Conservation (phyloP, 1,284 basidiomycete genomes). For the Coniferiporia sulphurascens region DNA sequence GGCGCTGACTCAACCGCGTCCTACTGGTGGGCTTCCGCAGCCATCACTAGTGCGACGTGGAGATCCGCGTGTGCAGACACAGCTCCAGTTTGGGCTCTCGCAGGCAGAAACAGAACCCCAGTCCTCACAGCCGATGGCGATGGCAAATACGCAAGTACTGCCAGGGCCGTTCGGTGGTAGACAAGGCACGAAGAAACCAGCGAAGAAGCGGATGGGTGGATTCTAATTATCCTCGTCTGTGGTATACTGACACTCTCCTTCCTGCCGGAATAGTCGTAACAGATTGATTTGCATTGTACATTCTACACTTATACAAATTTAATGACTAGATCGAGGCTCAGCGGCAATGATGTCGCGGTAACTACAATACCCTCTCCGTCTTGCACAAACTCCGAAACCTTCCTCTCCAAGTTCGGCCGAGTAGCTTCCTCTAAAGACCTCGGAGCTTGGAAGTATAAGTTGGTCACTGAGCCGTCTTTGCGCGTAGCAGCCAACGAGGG, state of each 20-base stretch:
- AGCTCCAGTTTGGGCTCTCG: constrained; percentile 1
- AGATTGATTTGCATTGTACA: not conserved
- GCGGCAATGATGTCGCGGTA: constrained; percentile 85
- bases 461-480: constrained; percentile 37
- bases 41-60: constrained; percentile 16
- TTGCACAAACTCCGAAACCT: constrained; percentile 73
- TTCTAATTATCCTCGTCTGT: constrained; percentile 42
- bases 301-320: constrained; percentile 15
- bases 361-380: constrained; percentile 79
- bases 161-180: constrained; percentile 71
- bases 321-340: constrained; percentile 48
- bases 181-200: constrained; percentile 43
- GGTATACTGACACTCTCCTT: not conserved
- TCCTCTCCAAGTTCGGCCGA: constrained; percentile 84
- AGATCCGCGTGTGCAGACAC: constrained; percentile 14
- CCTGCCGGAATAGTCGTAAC: not conserved
- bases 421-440: constrained; percentile 86
- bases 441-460: constrained; percentile 91
- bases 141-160: constrained; percentile 64
- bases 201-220: constrained; percentile 71
- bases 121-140: constrained; percentile 43
- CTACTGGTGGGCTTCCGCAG: not conserved
- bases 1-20: not conserved
- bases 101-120: constrained; percentile 6
- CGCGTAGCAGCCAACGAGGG: constrained; percentile 71